Evolutionary conservation across 345 rosid genomes (phyloP), one percentile per base, ranked within the genome.

Genomic region (Gossypioides kirkii): DNA sequence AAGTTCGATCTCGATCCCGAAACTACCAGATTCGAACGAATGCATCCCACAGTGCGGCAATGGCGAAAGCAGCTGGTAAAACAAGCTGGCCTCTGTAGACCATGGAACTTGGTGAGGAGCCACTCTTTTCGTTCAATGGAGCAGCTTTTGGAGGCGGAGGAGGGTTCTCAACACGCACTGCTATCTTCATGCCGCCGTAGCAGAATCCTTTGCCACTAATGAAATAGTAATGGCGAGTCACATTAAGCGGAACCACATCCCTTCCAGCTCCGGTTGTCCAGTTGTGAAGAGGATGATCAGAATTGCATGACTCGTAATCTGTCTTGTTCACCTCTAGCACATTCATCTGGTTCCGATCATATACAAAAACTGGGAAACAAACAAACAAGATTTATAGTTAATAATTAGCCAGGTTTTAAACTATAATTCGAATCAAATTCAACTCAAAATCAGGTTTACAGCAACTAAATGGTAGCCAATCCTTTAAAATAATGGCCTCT

Each of bases 241-340:
- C 93, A 14, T 95, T 95, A 71, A 95, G 88, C 6, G 90, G 96
- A 82, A 91, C 96, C 16, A 93, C 85, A 26, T 95, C 99, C 69
- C 99, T 86, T 75, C 99, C 98, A 3, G 94, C 90, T 71, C 98
- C 98, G 9, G 59, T 85, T 14, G 92, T 95, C 96, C 94, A 95
- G 63, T 91, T 93, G 58, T 85, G 86, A 25, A 90, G 87, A 7
- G 91, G 90, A 69, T 88, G 87, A 41, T 88, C 87, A 0, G 93
- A 36, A 47, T 84, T 92, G 87, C 99, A 95, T 1, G 71, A 71
- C 80, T 82, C 83, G 50, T 93, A 95, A 66, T 86, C 83, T 0
- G 97, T 91, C 73, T 89, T 74, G 86, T 95, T 95, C 83, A 95
- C 99, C 82, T 95, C 97, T 18, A 95, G 82, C 60, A 95, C 87